phyloP scores from a whole-genome alignment of 2,329 filamentous ascomycete species.

The Cordyceps tenuipes region DNA sequence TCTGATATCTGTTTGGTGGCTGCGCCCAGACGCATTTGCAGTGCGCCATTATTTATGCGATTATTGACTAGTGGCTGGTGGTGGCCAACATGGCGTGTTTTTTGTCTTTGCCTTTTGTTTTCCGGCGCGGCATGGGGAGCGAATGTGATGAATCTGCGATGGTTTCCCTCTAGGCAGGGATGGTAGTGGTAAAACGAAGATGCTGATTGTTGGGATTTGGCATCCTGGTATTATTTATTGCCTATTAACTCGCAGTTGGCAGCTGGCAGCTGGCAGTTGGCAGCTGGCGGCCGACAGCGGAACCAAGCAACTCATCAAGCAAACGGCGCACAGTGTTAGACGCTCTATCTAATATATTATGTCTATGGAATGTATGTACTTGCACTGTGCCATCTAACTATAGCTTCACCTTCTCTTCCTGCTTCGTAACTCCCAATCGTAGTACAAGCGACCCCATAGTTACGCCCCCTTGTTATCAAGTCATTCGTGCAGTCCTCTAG shows the following conservation, averaged over 20 bases:
- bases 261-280: neutral
- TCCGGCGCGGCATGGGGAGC: neutral
- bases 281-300: neutral
- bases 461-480: neutral
- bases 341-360: no score
- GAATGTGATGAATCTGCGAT: neutral
- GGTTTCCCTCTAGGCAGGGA: neutral
- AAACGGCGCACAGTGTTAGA: conserved; percentile 10
- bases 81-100: neutral
- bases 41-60: neutral
- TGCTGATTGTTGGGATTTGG: neutral
- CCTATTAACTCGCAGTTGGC: neutral
- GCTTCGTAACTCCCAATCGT: neutral
- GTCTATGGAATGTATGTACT: no score
- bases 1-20: neutral
- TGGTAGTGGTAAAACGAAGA: neutral
- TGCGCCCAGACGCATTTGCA: conserved; percentile 1
- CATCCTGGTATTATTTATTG: no score
- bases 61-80: neutral
- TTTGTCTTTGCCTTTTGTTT: neutral
- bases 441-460: no score
- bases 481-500: neutral
- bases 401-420: neutral
- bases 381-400: neutral
- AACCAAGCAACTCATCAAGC: neutral